These are phyloP conservation scores for Ogataea ganodermae DNA, from an alignment of 805 yeast genomes.

Conservation along the genomic window DNA sequence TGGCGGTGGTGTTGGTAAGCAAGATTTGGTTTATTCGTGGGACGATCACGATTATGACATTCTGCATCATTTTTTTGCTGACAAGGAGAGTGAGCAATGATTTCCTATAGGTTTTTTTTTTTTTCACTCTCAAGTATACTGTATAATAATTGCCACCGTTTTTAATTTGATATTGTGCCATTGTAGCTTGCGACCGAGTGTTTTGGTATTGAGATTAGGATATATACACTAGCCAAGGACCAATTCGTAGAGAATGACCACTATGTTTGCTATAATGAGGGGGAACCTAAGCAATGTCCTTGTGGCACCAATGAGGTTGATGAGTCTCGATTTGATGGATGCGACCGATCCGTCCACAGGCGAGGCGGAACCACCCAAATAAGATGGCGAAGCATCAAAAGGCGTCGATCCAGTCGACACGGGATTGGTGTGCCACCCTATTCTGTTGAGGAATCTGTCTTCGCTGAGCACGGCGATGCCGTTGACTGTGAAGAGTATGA, in stretches of 20 bases:
- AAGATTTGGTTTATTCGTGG: constrained; percentile 17
- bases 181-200: not conserved
- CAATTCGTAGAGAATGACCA: constrained; percentile 54
- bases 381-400: constrained; percentile 12
- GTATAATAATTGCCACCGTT: constrained; percentile 33
- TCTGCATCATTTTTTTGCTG: constrained; percentile 19
- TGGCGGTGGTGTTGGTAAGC: constrained; percentile 8
- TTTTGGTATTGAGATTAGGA: not conserved
- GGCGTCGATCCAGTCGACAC: constrained; percentile 29
- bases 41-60: constrained; percentile 14
- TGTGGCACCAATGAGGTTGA: constrained; percentile 59
- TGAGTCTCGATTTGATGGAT: constrained; percentile 46
- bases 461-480: constrained; percentile 62
- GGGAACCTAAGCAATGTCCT: constrained; percentile 60
- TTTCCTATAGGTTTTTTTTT: not conserved
- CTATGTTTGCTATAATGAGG: constrained; percentile 49
- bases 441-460: constrained; percentile 54
- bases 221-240: constrained; percentile 43
- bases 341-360: constrained; percentile 15
- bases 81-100: constrained; percentile 14
- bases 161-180: too few species aligned
- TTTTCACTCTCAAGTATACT: not conserved
- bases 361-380: constrained; percentile 24
- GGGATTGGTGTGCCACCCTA: constrained; percentile 45
- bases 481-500: constrained; percentile 52